A percentile compares a stretch with the other conserved stretches of the same genome.
phyloP scores from a whole-genome alignment of 768 basidiomycete genomes.

The Lactifluus rugatus region DNA sequence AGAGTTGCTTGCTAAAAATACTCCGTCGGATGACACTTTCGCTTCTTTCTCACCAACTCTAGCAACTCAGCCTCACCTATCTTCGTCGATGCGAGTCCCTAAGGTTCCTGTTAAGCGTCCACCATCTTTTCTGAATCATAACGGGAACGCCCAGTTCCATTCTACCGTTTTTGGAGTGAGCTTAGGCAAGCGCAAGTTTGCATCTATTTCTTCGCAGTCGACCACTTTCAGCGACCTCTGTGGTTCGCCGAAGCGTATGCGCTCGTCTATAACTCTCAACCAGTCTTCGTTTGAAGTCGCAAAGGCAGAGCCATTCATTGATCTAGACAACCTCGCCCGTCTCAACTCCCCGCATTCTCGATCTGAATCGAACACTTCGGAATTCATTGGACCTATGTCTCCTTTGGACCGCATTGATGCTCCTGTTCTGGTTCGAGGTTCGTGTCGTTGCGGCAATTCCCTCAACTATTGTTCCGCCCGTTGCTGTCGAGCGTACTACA shows the following conservation, averaged over 20 bases:
- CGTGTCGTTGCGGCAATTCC: not conserved
- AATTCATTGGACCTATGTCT: not conserved
- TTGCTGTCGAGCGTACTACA: not conserved
- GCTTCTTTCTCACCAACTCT: not conserved
- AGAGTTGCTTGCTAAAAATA: not conserved
- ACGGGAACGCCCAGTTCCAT: not conserved
- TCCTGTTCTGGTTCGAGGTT: not conserved
- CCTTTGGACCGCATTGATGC: not conserved
- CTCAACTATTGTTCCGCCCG: too few relatives aligned
- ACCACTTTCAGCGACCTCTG: conserved; percentile 33
- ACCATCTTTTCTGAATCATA: conserved; percentile 3
- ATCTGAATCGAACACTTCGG: not conserved
- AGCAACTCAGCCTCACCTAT: not conserved
- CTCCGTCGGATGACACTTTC: not conserved
- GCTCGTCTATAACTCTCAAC: conserved; percentile 35
- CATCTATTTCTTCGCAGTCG: conserved; percentile 4
- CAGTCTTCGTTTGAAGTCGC: conserved; percentile 26
- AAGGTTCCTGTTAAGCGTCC: conserved; percentile 6
- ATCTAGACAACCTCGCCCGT: conserved; percentile 3
- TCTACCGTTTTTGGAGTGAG: not conserved
- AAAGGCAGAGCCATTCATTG: conserved; percentile 22
- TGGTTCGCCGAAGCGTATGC: conserved; percentile 35
- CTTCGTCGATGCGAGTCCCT: not conserved
- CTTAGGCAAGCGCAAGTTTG: conserved; percentile 10
- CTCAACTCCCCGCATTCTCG: not conserved